Base-by-base conservation (phyloP, 1,284 basidiomycete genomes). In the Trichosporon inkin region DNA sequence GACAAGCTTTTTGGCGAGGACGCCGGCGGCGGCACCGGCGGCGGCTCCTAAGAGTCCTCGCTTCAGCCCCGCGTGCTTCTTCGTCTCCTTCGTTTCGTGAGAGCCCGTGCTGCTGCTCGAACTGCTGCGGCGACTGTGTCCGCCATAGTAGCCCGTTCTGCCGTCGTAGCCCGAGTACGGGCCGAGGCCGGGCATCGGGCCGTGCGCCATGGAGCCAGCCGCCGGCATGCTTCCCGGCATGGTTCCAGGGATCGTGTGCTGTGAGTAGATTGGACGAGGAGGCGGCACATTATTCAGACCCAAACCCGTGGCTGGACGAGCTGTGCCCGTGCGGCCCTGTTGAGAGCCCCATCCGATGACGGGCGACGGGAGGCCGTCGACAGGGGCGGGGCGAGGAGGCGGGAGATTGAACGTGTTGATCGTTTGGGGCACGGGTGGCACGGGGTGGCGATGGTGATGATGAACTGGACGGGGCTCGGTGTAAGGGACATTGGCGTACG, bases 371-470 rank as follows among this genome's bases (percentile, higher is more conserved):
- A 49, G 44, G 24, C 44, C 44, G 14, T 49, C 44, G 22, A 49
- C 44, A 28, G 44, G 44, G 7, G 28, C 44, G 6, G 44, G 44
- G 28, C 44, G 44, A 24, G 44, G 44, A 49, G 44, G 22, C 10
- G 44, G 44, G 14, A 49, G 44, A 19, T 49, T 49, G 44, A 49
- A 49, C 24, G 44, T 49, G 24, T 49, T 49, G 44, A 49, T 49
- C 44, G 44, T 49, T 22, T 49, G 44, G 13, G 44, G 44, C 14
- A 49, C 19, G 6, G 44, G 44, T 4, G 44, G 44, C 22, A 49
- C 44, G 44, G 44, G 44, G 24, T 49, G 44, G 16, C 44, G 44
- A 24, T 49, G 44, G 13, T 49, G 44, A 24, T 49, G 44, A 16
- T 49, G 44, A 10, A 49, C 14, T 14, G 44, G 44, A 16, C 44